Evolutionary conservation across 2,329 filamentous ascomycete genomes (phyloP).

Genomic region (Neonectria faginata): DNA sequence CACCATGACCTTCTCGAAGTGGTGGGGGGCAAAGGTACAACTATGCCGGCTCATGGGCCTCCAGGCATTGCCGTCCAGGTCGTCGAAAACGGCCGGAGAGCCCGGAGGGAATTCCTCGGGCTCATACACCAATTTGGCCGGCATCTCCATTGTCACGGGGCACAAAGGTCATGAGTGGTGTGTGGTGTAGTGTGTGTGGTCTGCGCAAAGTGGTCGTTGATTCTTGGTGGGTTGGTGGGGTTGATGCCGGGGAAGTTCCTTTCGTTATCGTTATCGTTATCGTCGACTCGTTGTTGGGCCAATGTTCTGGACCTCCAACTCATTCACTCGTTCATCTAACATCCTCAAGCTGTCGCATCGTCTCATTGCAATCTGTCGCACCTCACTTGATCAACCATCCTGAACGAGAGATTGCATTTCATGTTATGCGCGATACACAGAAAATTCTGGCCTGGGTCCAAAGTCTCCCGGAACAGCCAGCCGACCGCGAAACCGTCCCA

Average conservation of each 20-base stretch:
- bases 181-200: too few species aligned
- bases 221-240: too few species aligned
- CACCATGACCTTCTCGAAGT: conserved; percentile 76
- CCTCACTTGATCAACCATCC: neutral
- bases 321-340: neutral
- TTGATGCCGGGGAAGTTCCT: too few species aligned
- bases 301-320: too few species aligned
- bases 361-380: neutral
- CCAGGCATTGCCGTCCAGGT: conserved; percentile 55
- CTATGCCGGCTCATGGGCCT: conserved; percentile 64
- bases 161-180: too few species aligned
- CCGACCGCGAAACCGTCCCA: neutral
- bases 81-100: conserved; percentile 45
- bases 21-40: conserved; percentile 72
- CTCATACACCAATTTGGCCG: conserved; percentile 44
- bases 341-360: neutral
- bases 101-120: conserved; percentile 46
- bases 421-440: neutral
- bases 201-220: too few species aligned
- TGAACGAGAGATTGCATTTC: too few species aligned
- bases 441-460: neutral
- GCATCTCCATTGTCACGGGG: conserved; percentile 29
- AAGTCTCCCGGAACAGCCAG: neutral
- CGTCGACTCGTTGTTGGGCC: neutral
- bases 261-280: too few species aligned